Base-by-base conservation (phyloP, 2,329 filamentous ascomycete genomes). In the Penicillium italicum region DNA sequence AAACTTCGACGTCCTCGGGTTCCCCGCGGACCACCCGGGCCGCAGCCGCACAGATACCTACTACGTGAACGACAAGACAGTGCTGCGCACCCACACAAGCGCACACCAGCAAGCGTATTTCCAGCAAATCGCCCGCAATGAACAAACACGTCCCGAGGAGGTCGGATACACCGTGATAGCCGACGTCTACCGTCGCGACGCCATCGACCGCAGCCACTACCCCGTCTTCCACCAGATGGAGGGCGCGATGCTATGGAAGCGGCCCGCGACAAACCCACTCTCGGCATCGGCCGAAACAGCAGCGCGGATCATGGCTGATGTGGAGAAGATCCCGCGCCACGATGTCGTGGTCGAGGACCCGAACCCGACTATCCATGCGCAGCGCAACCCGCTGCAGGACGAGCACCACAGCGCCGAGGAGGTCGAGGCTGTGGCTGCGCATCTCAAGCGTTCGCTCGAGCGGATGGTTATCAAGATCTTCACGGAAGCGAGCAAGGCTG, bases 141-240 rank as follows among this genome's bases (percentile, higher is more conserved):
- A 74, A 38, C 58, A 58, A 7, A 65, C 57, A 9, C 66, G 64
- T 8, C 72, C 72, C 4, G 66, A 72, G 37, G 63, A 76, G 47
- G 82, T 86, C 36, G 94, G 93, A 3, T 99, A 91, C 71, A 88
- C 96, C 33, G 89, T 99, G 70, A 89, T 88, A 56, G 94, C 93
- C 24, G 94, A 99, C 72, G 94, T 99, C 18, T 99, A 97, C 74
- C 85, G 94, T 41, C 84, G 94, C 62, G 94, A 99, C 82, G 92
- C 93, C 54, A 88, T 99, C 68, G 94, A 99, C 75, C 85, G 90
- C 54, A 94, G 88, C 65, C 94, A 99, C 76, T 97, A 97, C 75
- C 94, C 94, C 0, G 85, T 96, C 56, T 99, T 99, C 74, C 94
- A 99, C 76, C 94, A 99, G 77, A 97, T 97, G 92, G 94, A 99